These are phyloP conservation scores for Aspergillus melleus DNA, from an alignment of 2,329 filamentous ascomycete species.

Conservation along the genomic window DNA sequence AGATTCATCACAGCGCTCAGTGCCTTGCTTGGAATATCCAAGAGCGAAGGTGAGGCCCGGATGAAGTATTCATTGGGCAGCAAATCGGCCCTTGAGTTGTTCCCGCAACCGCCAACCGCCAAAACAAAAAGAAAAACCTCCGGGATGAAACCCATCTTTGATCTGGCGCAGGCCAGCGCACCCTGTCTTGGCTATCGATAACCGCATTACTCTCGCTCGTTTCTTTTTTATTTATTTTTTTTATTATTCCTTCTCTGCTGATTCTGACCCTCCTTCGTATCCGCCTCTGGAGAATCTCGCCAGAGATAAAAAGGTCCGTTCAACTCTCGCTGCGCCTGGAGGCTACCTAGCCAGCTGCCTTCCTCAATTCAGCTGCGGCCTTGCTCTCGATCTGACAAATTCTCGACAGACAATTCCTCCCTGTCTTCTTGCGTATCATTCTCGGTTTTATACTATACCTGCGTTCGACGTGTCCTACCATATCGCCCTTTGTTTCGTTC, in stretches of 20 bases:
- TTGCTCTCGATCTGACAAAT: neutral
- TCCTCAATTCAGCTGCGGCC: neutral
- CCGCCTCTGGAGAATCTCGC: neutral
- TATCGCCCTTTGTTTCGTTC: neutral
- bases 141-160: neutral
- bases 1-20: neutral
- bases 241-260: neutral
- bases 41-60: constrained; percentile 9
- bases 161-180: constrained; percentile 2
- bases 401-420: neutral
- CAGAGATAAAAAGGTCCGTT: neutral
- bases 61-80: constrained; percentile 17
- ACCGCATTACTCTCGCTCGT: neutral
- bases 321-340: neutral
- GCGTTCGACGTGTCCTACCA: neutral
- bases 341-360: neutral
- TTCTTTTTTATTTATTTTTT: constrained; percentile 1
- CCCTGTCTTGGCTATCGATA: neutral
- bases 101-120: constrained; percentile 4
- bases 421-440: neutral
- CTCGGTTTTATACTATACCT: neutral
- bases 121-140: neutral
- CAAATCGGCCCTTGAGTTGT: constrained; percentile 15
- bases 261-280: neutral
- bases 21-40: neutral